phyloP scores from a whole-genome alignment of 2,329 filamentous ascomycete genomes.

The Talaromyces pinophilus region DNA sequence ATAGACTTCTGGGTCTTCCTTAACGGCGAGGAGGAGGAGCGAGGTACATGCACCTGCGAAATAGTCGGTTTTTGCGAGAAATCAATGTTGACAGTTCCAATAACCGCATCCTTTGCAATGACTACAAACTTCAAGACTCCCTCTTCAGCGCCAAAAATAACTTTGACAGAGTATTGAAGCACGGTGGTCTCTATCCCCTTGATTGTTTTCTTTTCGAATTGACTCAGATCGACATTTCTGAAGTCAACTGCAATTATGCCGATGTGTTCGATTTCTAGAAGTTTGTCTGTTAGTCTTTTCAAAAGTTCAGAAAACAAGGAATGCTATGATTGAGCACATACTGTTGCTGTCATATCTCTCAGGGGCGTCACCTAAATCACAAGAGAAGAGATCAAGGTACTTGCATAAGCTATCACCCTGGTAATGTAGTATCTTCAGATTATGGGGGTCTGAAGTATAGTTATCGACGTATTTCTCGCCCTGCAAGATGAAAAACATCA shows the following conservation, averaged over 20 bases:
- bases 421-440: not conserved
- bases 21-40: not conserved
- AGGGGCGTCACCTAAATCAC: not conserved
- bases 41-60: not conserved
- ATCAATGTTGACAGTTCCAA: not conserved
- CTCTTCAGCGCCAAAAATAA: slow-evolving; percentile 1
- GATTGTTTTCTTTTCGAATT: not conserved
- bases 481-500: not conserved
- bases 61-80: not conserved
- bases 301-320: not conserved
- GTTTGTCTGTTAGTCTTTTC: not conserved
- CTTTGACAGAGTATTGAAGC: not conserved
- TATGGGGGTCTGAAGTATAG: not conserved
- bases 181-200: not conserved
- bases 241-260: not conserved
- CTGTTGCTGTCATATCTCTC: not conserved
- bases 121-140: not conserved
- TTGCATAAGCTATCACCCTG: not conserved
- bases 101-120: not conserved
- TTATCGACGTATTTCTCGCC: not conserved
- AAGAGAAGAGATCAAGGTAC: not conserved
- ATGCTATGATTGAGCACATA: not conserved
- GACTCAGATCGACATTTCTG: not conserved
- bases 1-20: not conserved
- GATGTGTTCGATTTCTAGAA: not conserved